phyloP scores from a whole-genome alignment of 1,284 basidiomycete species.

The Agroathelia rolfsii region DNA sequence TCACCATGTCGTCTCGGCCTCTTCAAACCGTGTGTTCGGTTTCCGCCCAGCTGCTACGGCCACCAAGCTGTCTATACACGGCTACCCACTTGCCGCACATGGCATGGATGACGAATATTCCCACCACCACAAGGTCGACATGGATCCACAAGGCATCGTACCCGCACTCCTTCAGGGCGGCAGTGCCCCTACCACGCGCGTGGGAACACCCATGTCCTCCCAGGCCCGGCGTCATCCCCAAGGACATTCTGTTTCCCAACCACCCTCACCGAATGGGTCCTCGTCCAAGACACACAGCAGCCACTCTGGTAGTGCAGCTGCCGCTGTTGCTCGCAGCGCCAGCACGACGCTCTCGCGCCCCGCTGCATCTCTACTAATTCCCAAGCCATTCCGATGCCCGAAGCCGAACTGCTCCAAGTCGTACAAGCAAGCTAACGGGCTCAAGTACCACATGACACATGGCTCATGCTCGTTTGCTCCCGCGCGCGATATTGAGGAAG shows the following conservation, averaged over 20 bases:
- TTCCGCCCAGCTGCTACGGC: no score
- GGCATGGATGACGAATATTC: no score
- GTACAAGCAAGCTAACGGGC: slow-evolving; percentile 94
- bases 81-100: slow-evolving; percentile 62
- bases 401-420: slow-evolving; percentile 97
- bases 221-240: slow-evolving; percentile 21
- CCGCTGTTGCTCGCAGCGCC: slow-evolving; percentile 28
- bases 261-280: slow-evolving; percentile 11
- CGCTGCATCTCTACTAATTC: slow-evolving; percentile 31
- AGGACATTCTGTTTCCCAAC: slow-evolving; percentile 12
- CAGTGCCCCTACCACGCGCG: slow-evolving; percentile 26
- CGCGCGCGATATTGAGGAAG: slow-evolving; percentile 67
- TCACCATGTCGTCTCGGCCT: slow-evolving; percentile 6
- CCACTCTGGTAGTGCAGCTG: no score
- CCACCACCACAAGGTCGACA: no score
- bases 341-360: slow-evolving; percentile 42
- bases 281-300: no score
- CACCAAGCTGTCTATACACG: no score
- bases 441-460: slow-evolving; percentile 96
- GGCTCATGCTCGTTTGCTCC: slow-evolving; percentile 90
- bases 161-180: slow-evolving; percentile 51
- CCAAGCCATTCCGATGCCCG: slow-evolving; percentile 93
- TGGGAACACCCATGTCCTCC: slow-evolving; percentile 11
- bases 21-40: no score
- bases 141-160: no score